Base-by-base conservation (phyloP, 2,329 filamentous ascomycete genomes). In the Samsoniella hepiali region DNA sequence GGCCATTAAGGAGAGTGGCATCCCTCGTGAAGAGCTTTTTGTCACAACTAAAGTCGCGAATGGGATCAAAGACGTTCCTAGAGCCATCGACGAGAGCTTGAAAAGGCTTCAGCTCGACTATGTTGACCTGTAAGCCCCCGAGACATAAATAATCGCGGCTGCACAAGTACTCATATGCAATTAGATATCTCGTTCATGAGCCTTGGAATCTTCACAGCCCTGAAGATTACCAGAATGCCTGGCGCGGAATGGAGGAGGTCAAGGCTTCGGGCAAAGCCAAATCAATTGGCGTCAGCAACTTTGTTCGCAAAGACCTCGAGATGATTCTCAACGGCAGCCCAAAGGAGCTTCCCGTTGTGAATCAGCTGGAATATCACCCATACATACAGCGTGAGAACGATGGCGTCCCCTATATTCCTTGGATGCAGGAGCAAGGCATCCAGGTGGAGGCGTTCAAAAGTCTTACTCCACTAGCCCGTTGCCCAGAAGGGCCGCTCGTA, bases 1-100 rank as follows among this genome's bases (percentile, higher is more conserved):
- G 17, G 81, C 80, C 0, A 81, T 84, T 66, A 75, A 78, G 59
- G 77, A 81, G 64, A 77, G 75, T 65, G 74, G 76, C 4, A 67
- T 82, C 2, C 68, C 76, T 13, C 76, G 81, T 36, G 75, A 81
- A n/a, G 73, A 81, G 62, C 70, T 83, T 3, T 82, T 80, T 65
- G 72, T 83, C 22, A 84, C 82, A 0, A 86, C 84, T 34, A 90
- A 90, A 44, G 61, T 63, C 13, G 10, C 56, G 10, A 3, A 51
- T 29, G 27, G 45, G 10, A 63, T 63, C 32, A 29, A 50, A 17
- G 53, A 63, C 13, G 44, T 63, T n/a, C 61, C 31, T 7, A 29
- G 15, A 6, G 61, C 61, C 34, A 55, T 63, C 27, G 32, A 58
- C 2, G n/a, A 38, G 5, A 63, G 61, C 34, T 36, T 63, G 4